These are phyloP conservation scores for Mortierella hygrophila DNA, from an alignment of 192 early-diverging fungal species.

Conservation along the genomic window DNA sequence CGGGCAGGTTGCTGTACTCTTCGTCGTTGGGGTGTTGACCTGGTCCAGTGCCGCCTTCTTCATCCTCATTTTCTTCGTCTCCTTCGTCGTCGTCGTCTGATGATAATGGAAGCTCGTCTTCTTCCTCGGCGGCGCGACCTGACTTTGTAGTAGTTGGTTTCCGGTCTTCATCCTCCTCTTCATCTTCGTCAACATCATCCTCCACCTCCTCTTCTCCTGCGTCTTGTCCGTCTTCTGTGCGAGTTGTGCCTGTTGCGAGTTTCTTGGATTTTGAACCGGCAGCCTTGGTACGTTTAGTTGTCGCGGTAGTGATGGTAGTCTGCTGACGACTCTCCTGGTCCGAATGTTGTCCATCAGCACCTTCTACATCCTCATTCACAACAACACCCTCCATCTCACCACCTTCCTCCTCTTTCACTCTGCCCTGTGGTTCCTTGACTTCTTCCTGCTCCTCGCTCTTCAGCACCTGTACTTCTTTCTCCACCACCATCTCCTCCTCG, in stretches of 20 bases:
- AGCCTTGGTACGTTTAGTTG: neutral
- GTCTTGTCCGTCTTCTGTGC: slow-evolving; percentile 9
- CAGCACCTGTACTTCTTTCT: neutral
- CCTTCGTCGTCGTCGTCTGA: slow-evolving; percentile 43
- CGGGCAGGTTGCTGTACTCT: slow-evolving; percentile 38
- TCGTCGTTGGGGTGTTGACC: slow-evolving; percentile 23
- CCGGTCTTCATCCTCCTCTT: neutral
- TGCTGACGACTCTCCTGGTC: neutral
- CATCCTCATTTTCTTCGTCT: slow-evolving; percentile 32
- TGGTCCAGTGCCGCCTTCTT: slow-evolving; percentile 10
- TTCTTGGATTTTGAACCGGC: neutral
- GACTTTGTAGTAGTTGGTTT: neutral
- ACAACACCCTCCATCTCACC: neutral
- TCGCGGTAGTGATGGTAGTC: neutral
- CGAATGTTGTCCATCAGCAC: neutral
- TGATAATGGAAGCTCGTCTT: slow-evolving; percentile 32
- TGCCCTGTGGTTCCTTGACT: neutral
- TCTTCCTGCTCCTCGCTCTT: neutral
- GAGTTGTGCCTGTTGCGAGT: neutral
- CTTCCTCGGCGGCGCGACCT: neutral
- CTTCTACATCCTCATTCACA: neutral
- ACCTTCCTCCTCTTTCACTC: neutral
- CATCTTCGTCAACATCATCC: neutral
- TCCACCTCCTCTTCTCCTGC: slow-evolving; percentile 9
- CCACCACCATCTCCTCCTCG: neutral